Base-by-base conservation (phyloP, 257 asterid genomes). In the Solanum paucissectum region DNA sequence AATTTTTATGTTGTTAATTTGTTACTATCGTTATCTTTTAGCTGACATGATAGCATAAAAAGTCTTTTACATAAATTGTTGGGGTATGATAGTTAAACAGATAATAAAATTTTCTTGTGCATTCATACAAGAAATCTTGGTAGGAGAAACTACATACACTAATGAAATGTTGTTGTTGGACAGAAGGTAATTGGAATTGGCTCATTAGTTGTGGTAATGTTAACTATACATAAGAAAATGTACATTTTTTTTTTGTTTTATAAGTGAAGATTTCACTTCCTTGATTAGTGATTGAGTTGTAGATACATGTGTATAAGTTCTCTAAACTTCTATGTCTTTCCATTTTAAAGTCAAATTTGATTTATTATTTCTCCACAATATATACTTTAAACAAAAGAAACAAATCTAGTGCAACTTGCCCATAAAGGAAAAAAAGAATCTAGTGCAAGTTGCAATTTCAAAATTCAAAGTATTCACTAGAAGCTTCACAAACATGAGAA, bases 401-500 rank as follows among this genome's bases (percentile, higher is more conserved):
- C 3, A 83, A 16, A 42, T 20, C 8, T 34, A 71, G 87, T 55
- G 62, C 76, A 49, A 46, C 21, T 71, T 87, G 68, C 36, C 37
- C 9, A 38, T n/a, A 55, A 23, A 84, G 38, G 62, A 21, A 38
- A 60, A 23, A 32, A 36, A 9, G 32, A 52, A 72, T 52, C 20
- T n/a, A 87, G 58, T 42, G 40, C 33, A 34, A 76, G 52, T 72
- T 72, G 75, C 33, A 36, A 20, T 2, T 33, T 20, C 10, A 83
- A 52, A 49, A 62, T 42, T 69, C 87, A 81, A 76, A 83, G n/a
- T 38, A 73, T 74, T 44, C 49, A 73, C 90, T 79, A 91, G 89
- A 52, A 37, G 72, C 90, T 77, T 90, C 88, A 82, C 27, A 12
- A 88, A 83, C 68, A 83, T 74, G 77, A 52, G 23, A 91, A 77